Evolutionary conservation across 1,139 yeast genomes (phyloP).

Genomic region (Ogataea hybrid): DNA sequence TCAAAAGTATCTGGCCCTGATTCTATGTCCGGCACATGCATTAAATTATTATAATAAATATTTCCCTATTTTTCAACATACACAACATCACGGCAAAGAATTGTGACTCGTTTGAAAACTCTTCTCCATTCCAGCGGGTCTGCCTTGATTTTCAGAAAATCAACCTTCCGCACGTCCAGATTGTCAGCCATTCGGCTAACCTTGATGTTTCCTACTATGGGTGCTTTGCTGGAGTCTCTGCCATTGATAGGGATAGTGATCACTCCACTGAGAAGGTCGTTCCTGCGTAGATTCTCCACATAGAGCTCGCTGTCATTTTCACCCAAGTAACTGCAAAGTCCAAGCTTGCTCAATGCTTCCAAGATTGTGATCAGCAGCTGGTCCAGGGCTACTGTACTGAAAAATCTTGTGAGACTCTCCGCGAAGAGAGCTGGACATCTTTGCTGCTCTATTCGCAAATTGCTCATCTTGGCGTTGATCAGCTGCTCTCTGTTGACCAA

Average conservation of each 20-base stretch:
- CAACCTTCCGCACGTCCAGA: conserved; percentile 41
- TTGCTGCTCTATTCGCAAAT: conserved; percentile 18
- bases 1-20: conserved; percentile 61
- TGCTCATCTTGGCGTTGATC: conserved; percentile 26
- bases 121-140: conserved; percentile 72
- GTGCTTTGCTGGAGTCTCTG: conserved; percentile 45
- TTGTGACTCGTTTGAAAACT: conserved; percentile 52
- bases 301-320: conserved; percentile 24
- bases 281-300: conserved; percentile 20
- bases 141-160: conserved; percentile 52
- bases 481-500: conserved; percentile 18
- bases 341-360: conserved; percentile 40
- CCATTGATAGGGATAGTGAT: conserved; percentile 42
- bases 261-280: conserved; percentile 23
- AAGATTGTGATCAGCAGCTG: conserved; percentile 40
- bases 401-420: conserved; percentile 48
- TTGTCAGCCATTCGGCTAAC: conserved; percentile 37
- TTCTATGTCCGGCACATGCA: conserved; percentile 40
- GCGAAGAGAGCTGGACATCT: conserved; percentile 32
- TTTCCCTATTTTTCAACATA: conserved; percentile 29
- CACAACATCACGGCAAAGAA: conserved; percentile 52
- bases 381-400: conserved; percentile 43
- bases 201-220: conserved; percentile 46
- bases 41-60: conserved; percentile 14
- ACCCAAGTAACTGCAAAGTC: conserved; percentile 32